phyloP scores from a whole-genome alignment of 2,329 filamentous ascomycete species.

The Thielaviopsis punctulata region DNA sequence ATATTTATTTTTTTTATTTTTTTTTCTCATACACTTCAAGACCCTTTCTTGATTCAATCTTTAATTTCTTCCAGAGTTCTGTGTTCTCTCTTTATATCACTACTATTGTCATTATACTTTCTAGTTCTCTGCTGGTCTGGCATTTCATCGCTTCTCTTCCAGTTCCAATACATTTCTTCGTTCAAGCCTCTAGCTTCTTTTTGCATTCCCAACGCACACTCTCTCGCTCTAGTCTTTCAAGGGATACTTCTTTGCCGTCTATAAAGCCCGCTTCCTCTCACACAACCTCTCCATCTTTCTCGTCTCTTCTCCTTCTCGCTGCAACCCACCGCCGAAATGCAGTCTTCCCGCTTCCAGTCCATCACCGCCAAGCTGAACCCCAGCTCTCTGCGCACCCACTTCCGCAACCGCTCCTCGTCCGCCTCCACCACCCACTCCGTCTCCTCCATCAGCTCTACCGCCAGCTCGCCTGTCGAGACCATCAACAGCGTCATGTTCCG shows the following conservation, averaged over 20 bases:
- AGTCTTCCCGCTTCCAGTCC: slow-evolving; percentile 30
- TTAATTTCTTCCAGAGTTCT: slow-evolving; percentile 7
- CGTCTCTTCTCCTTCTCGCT: not conserved
- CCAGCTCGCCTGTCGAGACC: slow-evolving; percentile 28
- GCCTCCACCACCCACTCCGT: slow-evolving; percentile 18
- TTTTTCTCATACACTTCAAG: slow-evolving; percentile 7
- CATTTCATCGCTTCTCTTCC: not conserved
- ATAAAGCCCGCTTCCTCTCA: slow-evolving; percentile 16
- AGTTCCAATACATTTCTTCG: slow-evolving; percentile 11
- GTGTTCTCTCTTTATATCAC: slow-evolving; percentile 10
- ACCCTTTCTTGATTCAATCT: not conserved
- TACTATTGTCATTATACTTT: slow-evolving; percentile 4
- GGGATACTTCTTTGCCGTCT: slow-evolving; percentile 2
- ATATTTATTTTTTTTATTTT: slow-evolving; percentile 8
- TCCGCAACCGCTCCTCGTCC: slow-evolving; percentile 31
- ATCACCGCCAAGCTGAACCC: slow-evolving; percentile 34
- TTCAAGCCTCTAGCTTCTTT: slow-evolving; percentile 3
- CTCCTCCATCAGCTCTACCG: slow-evolving; percentile 16
- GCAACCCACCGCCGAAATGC: slow-evolving; percentile 22
- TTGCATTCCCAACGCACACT: slow-evolving; percentile 6
- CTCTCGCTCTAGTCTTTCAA: slow-evolving; percentile 4
- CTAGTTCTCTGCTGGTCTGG: slow-evolving; percentile 1
- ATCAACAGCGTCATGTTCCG: slow-evolving; percentile 43
- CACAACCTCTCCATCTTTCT: slow-evolving; percentile 13
- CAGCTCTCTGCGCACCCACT: slow-evolving; percentile 30